A percentile compares a stretch with the other conserved stretches of the same genome.
Evolutionary conservation across 768 basidiomycete genomes (phyloP).

Genomic region (Lepiota subincarnata): DNA sequence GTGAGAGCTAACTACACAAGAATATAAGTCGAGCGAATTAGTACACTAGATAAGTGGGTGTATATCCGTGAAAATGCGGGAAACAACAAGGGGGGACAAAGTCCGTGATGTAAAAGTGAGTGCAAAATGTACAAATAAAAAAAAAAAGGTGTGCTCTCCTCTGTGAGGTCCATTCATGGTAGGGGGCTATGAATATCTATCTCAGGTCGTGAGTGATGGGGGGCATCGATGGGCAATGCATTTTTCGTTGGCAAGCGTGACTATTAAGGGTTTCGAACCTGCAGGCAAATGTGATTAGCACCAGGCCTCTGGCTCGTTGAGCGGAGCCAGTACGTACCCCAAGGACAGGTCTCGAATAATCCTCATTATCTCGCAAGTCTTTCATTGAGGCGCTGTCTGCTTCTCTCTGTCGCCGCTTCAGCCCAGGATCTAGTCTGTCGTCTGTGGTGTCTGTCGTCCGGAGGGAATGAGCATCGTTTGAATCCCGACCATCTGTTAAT

Average conservation of each 20-base stretch:
- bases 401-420: constrained; percentile 31
- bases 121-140: background rate
- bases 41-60: constrained; percentile 3
- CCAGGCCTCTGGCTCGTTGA: background rate
- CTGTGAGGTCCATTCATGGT: background rate
- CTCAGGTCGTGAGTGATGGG: too few relatives aligned
- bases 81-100: background rate
- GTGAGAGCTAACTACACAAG: background rate
- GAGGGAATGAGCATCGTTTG: constrained; percentile 25
- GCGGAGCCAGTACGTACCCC: constrained; percentile 33
- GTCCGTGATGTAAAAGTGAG: constrained; percentile 1
- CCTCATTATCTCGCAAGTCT: constrained; percentile 47
- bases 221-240: too few relatives aligned
- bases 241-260: constrained; percentile 20
- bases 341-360: constrained; percentile 53
- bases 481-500: constrained; percentile 2
- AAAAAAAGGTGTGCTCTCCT: background rate
- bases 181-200: too few relatives aligned
- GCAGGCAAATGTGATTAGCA: background rate
- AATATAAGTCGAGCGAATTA: background rate
- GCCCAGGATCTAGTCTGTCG: constrained; percentile 41
- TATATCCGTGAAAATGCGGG: background rate
- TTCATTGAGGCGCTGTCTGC: constrained; percentile 24
- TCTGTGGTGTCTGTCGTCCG: constrained; percentile 35
- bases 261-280: constrained; percentile 57